Percentiles rank a stretch among this genome's conserved stretches.
Evolutionary conservation across 805 yeast genomes (phyloP).

Genomic region (Cyberlindnera galapagoensis): DNA sequence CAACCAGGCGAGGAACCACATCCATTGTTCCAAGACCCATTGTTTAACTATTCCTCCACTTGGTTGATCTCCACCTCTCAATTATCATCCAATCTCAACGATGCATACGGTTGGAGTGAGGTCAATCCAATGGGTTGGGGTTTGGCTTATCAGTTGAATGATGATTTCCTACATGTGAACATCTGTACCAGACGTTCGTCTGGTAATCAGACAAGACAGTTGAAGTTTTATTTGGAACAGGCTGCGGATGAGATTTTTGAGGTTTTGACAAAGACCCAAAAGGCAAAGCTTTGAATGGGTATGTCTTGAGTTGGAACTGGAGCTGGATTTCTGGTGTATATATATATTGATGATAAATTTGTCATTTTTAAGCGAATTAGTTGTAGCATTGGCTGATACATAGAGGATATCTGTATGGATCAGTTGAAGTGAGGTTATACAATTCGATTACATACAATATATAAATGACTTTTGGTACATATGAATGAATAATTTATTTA

Average conservation of each 20-base stretch:
- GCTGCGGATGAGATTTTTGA: constrained; percentile 80
- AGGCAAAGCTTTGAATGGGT: constrained; percentile 4
- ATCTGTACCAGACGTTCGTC: constrained; percentile 67
- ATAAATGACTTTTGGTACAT: too few relatives aligned
- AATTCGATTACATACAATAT: too few relatives aligned
- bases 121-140: constrained; percentile 94
- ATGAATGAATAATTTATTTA: too few relatives aligned
- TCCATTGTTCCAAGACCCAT: constrained; percentile 72
- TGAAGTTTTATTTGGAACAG: constrained; percentile 64
- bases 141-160: constrained; percentile 86
- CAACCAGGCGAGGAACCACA: constrained; percentile 45
- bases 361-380: too few relatives aligned
- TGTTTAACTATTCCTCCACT: constrained; percentile 65
- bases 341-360: too few relatives aligned
- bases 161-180: constrained; percentile 79
- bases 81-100: constrained; percentile 74
- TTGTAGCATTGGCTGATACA: too few relatives aligned
- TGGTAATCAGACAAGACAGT: constrained; percentile 44
- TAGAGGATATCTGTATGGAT: too few relatives aligned
- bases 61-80: constrained; percentile 92
- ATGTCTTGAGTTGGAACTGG: too few relatives aligned
- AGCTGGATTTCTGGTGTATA: too few relatives aligned
- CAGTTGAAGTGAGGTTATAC: too few relatives aligned
- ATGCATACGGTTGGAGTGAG: constrained; percentile 95
- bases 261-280: constrained; percentile 34